Conservation (phyloP, 2,329 filamentous ascomycete species). For the Xylaria sp. region DNA sequence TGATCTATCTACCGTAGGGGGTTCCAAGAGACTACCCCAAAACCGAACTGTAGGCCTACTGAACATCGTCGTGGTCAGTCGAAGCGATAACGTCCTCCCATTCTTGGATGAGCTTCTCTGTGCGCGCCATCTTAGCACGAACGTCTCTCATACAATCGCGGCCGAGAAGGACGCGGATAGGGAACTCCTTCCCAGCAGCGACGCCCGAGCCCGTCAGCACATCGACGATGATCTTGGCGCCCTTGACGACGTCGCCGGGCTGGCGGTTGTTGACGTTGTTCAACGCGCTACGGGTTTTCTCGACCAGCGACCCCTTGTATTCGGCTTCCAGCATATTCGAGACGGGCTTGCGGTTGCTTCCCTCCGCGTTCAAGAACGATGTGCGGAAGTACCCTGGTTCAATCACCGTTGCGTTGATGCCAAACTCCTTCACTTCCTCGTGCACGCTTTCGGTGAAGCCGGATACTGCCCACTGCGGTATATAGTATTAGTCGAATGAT, state of each 20-base stretch:
- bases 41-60: constrained; percentile 28
- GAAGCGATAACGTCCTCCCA: constrained; percentile 59
- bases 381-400: constrained; percentile 67
- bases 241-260: constrained; percentile 66
- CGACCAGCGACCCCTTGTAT: constrained; percentile 44
- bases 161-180: constrained; percentile 65
- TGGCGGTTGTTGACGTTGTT: constrained; percentile 59
- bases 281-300: constrained; percentile 50
- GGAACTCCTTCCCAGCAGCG: constrained; percentile 61
- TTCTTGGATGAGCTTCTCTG: constrained; percentile 58
- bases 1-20: background rate
- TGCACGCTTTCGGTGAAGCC: constrained; percentile 53
- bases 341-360: constrained; percentile 41
- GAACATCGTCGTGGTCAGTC: constrained; percentile 51
- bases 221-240: constrained; percentile 63
- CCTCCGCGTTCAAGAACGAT: constrained; percentile 56
- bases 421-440: constrained; percentile 51
- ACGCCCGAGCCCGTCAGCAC: constrained; percentile 62
- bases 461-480: constrained; percentile 50
- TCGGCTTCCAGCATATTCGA: constrained; percentile 50
- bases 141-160: constrained; percentile 59
- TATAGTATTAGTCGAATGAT: background rate
- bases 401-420: constrained; percentile 55
- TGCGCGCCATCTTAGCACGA: constrained; percentile 56
- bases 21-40: no score